Conservation (phyloP, 2,329 filamentous ascomycete species). For the Aureobasidium leucospermi region DNA sequence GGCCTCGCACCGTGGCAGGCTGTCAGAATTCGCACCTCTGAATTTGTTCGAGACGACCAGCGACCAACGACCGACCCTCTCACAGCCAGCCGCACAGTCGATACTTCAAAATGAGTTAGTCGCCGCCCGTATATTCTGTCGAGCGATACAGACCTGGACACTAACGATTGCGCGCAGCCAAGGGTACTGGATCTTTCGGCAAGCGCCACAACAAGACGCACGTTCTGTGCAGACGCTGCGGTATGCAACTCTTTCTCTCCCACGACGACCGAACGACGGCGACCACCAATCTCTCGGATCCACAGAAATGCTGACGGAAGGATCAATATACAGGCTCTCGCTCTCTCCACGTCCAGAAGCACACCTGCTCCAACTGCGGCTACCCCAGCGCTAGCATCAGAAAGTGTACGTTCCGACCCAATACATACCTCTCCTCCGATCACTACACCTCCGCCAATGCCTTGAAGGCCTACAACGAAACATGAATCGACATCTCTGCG, state of each 20-base stretch:
- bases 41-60: slow-evolving; percentile 1
- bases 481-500: neutral
- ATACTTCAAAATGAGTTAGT: slow-evolving; percentile 19
- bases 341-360: slow-evolving; percentile 99
- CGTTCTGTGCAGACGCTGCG: slow-evolving; percentile 96
- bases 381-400: slow-evolving; percentile 96
- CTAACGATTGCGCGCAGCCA: slow-evolving; percentile 48
- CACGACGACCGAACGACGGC: neutral
- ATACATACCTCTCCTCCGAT: neutral
- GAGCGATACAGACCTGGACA: slow-evolving; percentile 21
- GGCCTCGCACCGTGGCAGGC: neutral
- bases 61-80: slow-evolving; percentile 12
- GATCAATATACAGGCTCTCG: slow-evolving; percentile 61
- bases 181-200: slow-evolving; percentile 65
- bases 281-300: neutral
- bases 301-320: slow-evolving; percentile 22
- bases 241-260: slow-evolving; percentile 50
- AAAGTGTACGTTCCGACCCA: slow-evolving; percentile 72
- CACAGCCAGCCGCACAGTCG: slow-evolving; percentile 15
- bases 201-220: slow-evolving; percentile 97
- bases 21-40: neutral
- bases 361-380: slow-evolving; percentile 91
- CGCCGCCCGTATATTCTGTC: neutral
- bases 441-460: neutral
- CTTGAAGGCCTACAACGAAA: neutral